Evolutionary conservation across 306 rosid genomes (phyloP), one percentile per base, ranked within the genome.

Genomic region (Cucumis sativus): DNA sequence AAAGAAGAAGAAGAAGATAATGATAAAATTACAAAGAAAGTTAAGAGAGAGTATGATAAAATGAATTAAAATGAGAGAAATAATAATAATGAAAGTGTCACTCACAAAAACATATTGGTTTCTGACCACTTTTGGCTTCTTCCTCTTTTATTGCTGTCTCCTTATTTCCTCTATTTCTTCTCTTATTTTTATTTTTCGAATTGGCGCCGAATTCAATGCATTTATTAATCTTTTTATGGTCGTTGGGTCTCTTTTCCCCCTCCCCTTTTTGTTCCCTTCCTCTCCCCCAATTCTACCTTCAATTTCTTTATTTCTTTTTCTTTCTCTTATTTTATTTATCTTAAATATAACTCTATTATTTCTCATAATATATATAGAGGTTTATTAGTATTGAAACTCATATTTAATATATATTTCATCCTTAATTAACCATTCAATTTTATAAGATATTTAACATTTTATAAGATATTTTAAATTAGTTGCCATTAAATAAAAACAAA

Each of bases 101-200:
- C 16, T 52, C 57, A 52, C 57, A 52, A 5, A 15, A 28, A 28
- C 30, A 28, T 28, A 28, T 28, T 28, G 30, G 20, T 51, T 51
- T 16, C 75, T 70, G 75, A 70, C 58, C 75, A 70, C 10, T 70
- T 70, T 70, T 70, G 75, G 59, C 75, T 45, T 23, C 58, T 47
- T 70, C 59, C 75, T n/a, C 74, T 68, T 10, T 12, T 68, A 10
- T 1, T 17, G 1, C n/a, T 43, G 17, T 41, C 56, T 68, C 74
- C 28, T 21, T 39, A 7, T 13, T 8, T 62, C n/a, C n/a, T 28
- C 14, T 35, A 16, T 10, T 20, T 12, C 14, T 18, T 55, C 2
- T 18, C 2, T 6, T 18, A 4, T n/a, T 56, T n/a, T 8, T 56
- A 2, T 0, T 56, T 62, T 70, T 70, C 14, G 75, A 70, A 70